Conservation (phyloP, 768 basidiomycete genomes). For the Floccularia luteovirens region DNA sequence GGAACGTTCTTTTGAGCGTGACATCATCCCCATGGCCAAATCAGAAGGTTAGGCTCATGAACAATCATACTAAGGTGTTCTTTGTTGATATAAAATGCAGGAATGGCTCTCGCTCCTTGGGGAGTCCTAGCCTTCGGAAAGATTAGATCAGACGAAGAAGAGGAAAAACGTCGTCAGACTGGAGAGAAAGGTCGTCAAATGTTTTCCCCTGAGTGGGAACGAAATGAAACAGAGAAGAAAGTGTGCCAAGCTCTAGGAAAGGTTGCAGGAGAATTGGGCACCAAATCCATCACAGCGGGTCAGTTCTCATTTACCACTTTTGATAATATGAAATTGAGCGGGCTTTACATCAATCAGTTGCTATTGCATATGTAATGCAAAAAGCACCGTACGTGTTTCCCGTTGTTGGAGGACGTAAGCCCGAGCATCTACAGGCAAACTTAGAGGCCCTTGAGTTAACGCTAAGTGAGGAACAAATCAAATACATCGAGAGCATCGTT, state of each 20-base stretch:
- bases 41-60: conserved; percentile 23
- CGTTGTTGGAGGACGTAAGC: conserved; percentile 42
- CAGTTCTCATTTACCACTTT: conserved; percentile 7
- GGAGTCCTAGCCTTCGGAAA: conserved; percentile 30
- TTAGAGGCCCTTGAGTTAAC: conserved; percentile 40
- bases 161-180: conserved; percentile 14
- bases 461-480: conserved; percentile 36
- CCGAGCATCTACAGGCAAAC: conserved; percentile 43
- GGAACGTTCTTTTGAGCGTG: conserved; percentile 41
- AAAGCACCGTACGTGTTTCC: conserved; percentile 48
- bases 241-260: conserved; percentile 38
- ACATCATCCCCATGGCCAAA: conserved; percentile 41
- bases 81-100: conserved; percentile 6
- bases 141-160: conserved; percentile 46
- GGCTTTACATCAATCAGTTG: conserved; percentile 21
- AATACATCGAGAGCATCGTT: conserved; percentile 30
- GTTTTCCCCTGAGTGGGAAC: conserved; percentile 29
- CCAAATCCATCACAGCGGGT: conserved; percentile 39
- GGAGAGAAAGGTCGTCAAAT: conserved; percentile 32
- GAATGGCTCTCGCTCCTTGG: conserved; percentile 26
- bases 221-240: conserved; percentile 33
- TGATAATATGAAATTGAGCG: background rate
- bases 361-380: conserved; percentile 48
- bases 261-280: conserved; percentile 42
- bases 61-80: background rate